These are phyloP conservation scores for Rhodomyrtus psidioides DNA, from an alignment of 441 rosid species.

Conservation along the genomic window DNA sequence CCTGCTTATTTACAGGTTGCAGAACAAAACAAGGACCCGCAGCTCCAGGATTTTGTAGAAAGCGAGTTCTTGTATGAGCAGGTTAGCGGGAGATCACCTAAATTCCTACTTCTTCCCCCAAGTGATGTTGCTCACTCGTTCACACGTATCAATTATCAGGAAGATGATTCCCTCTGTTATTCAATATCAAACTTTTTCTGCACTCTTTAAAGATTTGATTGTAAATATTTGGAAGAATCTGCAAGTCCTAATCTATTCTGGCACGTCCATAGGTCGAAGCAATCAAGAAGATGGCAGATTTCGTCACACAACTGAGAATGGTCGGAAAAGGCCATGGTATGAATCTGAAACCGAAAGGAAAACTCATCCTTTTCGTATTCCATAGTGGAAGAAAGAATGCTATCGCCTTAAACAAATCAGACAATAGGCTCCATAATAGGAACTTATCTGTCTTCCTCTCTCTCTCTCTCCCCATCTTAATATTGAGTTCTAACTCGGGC, in stretches of 20 bases:
- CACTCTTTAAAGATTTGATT: background rate
- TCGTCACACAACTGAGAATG: slow-evolving; percentile 48
- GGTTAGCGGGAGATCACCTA: background rate
- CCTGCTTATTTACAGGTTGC: background rate
- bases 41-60: background rate
- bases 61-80: background rate
- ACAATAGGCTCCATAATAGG: background rate
- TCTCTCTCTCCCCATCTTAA: background rate
- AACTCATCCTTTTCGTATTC: background rate
- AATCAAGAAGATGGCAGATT: slow-evolving; percentile 53
- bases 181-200: background rate
- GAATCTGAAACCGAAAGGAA: background rate
- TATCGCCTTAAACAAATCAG: background rate
- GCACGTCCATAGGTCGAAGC: slow-evolving; percentile 36
- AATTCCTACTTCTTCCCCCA: background rate
- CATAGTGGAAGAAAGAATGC: background rate
- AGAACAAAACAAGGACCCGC: background rate
- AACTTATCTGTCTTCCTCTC: background rate
- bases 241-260: background rate
- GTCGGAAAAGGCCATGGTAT: slow-evolving; percentile 73
- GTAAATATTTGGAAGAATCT: background rate
- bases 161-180: background rate
- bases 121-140: background rate
- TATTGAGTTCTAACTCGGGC: background rate
- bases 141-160: background rate